Conservation (phyloP, 2,329 filamentous ascomycete species). For the Diaporthe helianthi region DNA sequence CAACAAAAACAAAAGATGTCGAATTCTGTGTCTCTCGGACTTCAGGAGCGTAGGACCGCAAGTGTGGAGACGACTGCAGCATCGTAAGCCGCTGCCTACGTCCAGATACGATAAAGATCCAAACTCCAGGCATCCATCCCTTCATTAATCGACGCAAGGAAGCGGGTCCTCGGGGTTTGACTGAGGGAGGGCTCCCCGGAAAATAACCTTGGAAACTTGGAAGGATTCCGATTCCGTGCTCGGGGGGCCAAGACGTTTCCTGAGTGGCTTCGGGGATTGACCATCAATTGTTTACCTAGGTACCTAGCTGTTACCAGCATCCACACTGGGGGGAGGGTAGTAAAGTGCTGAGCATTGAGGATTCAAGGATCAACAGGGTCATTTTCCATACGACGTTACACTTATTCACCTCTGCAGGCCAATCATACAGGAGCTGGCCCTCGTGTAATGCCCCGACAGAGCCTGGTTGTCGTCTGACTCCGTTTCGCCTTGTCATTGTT, state of each 20-base stretch:
- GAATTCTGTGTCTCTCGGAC: background rate
- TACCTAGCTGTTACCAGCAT: too few relatives aligned
- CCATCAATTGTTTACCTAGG: too few relatives aligned
- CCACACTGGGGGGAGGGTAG: background rate
- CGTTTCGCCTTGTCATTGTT: background rate
- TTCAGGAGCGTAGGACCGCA: background rate
- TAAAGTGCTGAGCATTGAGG: background rate
- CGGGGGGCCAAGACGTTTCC: background rate
- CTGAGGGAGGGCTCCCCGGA: background rate
- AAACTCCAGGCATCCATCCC: too few relatives aligned
- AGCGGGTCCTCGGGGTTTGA: background rate
- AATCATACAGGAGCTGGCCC: background rate
- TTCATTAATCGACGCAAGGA: background rate
- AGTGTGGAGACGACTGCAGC: background rate
- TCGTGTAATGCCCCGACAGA: background rate
- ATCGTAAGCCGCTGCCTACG: background rate
- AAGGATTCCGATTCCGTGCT: background rate
- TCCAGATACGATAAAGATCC: background rate
- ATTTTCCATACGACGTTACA: conserved; percentile 5
- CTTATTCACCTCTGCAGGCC: background rate
- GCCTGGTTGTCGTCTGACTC: background rate
- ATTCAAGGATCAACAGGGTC: background rate
- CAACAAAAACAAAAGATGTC: background rate
- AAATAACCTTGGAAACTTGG: too few relatives aligned
- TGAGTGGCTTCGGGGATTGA: background rate